Percentiles rank a stretch among this genome's conserved stretches.
Evolutionary conservation across 2,329 filamentous ascomycete species (phyloP).

Genomic region (Arthrobotrys sphaeroides): DNA sequence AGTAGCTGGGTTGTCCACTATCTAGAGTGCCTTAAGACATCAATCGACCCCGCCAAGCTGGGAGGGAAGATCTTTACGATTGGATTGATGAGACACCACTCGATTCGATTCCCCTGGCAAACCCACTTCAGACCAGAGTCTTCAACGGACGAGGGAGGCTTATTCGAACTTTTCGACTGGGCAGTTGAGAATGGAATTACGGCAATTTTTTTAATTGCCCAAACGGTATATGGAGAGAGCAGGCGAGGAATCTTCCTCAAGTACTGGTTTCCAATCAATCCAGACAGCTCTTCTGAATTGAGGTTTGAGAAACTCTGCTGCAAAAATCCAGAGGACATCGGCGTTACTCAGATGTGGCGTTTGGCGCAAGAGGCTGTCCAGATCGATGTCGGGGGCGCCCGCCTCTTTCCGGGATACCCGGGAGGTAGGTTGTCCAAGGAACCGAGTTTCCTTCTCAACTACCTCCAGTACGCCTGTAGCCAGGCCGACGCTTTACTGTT

Average conservation of each 20-base stretch:
- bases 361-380: background rate
- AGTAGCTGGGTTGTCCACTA: constrained; percentile 22
- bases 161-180: constrained; percentile 15
- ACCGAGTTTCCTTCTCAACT: background rate
- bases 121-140: constrained; percentile 12
- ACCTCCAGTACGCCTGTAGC: background rate
- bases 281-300: no score
- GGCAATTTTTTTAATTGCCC: no score
- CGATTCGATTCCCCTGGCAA: constrained; percentile 39
- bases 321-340: background rate
- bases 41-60: no score
- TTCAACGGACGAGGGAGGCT: background rate
- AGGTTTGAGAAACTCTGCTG: background rate
- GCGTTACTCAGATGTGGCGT: background rate
- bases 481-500: background rate
- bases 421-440: background rate
- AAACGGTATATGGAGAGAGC: no score
- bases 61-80: no score
- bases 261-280: background rate
- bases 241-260: background rate
- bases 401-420: background rate
- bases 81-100: background rate
- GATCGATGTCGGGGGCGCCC: background rate
- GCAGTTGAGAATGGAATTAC: background rate
- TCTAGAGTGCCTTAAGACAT: background rate